Base-by-base conservation (phyloP, 192 early-diverging fungal species). In the Entomortierella beljakovae region DNA sequence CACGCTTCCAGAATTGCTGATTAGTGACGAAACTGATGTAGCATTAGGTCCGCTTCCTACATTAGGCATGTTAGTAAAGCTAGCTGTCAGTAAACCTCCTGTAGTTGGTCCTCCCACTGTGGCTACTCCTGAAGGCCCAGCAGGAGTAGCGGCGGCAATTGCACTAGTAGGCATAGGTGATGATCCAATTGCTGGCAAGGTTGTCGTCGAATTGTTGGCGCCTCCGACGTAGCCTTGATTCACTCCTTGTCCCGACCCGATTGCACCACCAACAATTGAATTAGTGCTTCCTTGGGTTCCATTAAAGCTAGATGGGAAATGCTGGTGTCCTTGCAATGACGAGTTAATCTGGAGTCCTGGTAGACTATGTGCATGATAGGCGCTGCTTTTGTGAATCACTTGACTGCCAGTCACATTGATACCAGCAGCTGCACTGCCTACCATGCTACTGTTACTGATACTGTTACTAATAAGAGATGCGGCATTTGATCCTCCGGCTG, bases 31-130 rank as follows among this genome's bases (percentile, higher is more conserved):
- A 13, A 55, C 70, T 3, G 71, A 74, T 13, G 63, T 48, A 4
- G 62, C 70, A 13, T 66, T 64, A 2, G 71, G 63, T 54, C 71
- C 75, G 50, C 48, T 70, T 7, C 74, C 65, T 15, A 61, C 64
- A 40, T 66, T 76, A n/a, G 28, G 53, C 23, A 71, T 52, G 51
- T 25, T 71, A 23, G 11, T 61, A 34, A 57, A 22, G 15, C 70
- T 71, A 15, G 59, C 52, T 11, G 49, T 37, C 20, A 68, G 18
- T 29, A 57, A 57, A 1, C 42, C 40, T 15, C 43, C 49, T 18
- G 63, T 37, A 9, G 10, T 16, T 9, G 29, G 15, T 0, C 31
- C 61, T 23, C 49, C 57, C 37, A 49, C 34, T 0, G 20, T 51
- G 6, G 18, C 37, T 32, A 34, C 22, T 18, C 46, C 56, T 34